phyloP scores from a whole-genome alignment of 2,329 filamentous ascomycete species.

The Talaromyces sp. region DNA sequence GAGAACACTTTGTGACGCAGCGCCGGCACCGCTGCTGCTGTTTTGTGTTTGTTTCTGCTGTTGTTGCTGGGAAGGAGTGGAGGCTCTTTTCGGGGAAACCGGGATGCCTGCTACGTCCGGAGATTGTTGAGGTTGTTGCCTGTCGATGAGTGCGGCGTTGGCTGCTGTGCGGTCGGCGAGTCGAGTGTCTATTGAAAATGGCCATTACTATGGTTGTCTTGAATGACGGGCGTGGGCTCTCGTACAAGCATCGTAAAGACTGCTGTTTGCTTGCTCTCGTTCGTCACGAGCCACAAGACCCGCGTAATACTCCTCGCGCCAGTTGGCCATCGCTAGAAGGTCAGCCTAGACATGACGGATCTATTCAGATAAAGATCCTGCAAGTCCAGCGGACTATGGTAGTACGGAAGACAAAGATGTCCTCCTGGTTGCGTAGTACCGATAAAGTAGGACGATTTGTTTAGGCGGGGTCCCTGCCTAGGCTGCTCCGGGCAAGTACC shows the following conservation, averaged over 20 bases:
- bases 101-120: conserved; percentile 30
- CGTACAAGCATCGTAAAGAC: conserved; percentile 76
- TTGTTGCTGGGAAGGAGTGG: conserved; percentile 21
- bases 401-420: neutral
- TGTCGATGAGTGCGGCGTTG: conserved; percentile 43
- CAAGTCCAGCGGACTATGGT: neutral
- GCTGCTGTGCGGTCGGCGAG: conserved; percentile 64
- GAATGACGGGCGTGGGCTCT: neutral
- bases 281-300: conserved; percentile 71
- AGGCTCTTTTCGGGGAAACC: conserved; percentile 30
- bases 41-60: conserved; percentile 5
- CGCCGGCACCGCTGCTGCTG: neutral
- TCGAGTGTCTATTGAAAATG: conserved; percentile 54
- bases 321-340: conserved; percentile 58
- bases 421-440: neutral
- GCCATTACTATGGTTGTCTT: conserved; percentile 19
- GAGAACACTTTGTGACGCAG: conserved; percentile 29
- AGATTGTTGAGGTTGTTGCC: conserved; percentile 24
- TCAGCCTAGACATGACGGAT: neutral
- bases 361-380: neutral
- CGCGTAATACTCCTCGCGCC: conserved; percentile 77
- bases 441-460: conserved; percentile 1
- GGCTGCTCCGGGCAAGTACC: conserved; percentile 5
- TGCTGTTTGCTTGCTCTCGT: conserved; percentile 63
- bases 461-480: conserved; percentile 8